A percentile compares a stretch with the other conserved stretches of the same genome.
Evolutionary conservation across 768 basidiomycete genomes (phyloP).

Genomic region (Lentinus tigrinus): DNA sequence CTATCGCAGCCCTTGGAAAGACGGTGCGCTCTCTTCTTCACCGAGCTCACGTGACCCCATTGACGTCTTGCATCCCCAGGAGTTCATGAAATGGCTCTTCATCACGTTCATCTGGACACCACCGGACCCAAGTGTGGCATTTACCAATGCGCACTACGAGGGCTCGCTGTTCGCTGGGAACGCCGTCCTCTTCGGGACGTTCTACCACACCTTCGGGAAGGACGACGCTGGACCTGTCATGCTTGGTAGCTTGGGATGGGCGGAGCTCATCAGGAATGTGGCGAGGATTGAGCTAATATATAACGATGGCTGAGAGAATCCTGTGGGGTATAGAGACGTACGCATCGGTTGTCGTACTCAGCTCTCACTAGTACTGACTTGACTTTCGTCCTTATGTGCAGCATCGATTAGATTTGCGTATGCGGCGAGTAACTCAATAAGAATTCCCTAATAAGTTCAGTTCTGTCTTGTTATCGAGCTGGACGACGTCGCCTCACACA

Average conservation of each 20-base stretch:
- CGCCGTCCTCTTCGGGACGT: not conserved
- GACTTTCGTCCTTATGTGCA: too few species aligned
- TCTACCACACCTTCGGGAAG: not conserved
- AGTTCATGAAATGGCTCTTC: slow-evolving; percentile 2
- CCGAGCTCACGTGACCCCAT: too few species aligned
- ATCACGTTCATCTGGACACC: not conserved
- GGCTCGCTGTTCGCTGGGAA: not conserved
- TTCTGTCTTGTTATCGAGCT: too few species aligned
- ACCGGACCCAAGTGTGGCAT: not conserved
- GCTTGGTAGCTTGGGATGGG: not conserved
- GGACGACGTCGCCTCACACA: too few species aligned
- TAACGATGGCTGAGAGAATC: not conserved
- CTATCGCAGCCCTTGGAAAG: not conserved
- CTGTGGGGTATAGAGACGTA: too few species aligned
- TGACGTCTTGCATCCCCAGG: not conserved
- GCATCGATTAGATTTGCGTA: too few species aligned
- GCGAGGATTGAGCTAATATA: not conserved
- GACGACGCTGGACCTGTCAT: not conserved
- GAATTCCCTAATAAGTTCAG: too few species aligned
- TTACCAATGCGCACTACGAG: not conserved
- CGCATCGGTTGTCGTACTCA: too few species aligned
- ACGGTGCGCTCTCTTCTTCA: not conserved
- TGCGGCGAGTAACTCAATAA: too few species aligned
- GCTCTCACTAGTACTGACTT: too few species aligned
- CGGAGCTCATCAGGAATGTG: not conserved